Evolutionary conservation across 805 yeast species (phyloP).

Genomic region (Wickerhamiella alocasiicola): DNA sequence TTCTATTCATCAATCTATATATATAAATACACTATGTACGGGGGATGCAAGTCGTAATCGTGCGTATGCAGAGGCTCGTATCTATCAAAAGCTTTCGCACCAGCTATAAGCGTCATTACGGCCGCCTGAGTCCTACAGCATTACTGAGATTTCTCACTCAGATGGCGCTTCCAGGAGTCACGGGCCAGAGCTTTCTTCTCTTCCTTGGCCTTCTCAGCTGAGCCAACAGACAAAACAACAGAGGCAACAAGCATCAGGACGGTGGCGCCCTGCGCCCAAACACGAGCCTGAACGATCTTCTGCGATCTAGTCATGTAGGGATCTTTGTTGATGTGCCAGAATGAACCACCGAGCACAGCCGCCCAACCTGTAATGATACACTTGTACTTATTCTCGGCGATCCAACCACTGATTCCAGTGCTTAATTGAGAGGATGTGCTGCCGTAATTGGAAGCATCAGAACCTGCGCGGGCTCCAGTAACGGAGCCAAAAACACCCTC

Average conservation of each 20-base stretch:
- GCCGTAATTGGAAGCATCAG: not conserved
- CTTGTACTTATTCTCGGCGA: constrained; percentile 22
- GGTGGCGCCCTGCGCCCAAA: constrained; percentile 79
- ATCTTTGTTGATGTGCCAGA: constrained; percentile 63
- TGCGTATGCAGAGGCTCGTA: too few relatives aligned
- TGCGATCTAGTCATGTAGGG: constrained; percentile 62
- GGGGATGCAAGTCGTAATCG: too few relatives aligned
- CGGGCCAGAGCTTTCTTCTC: not conserved
- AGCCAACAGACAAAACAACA: constrained; percentile 16
- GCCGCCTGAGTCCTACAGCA: too few relatives aligned
- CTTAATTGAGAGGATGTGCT: not conserved
- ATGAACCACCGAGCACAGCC: constrained; percentile 58
- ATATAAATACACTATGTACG: too few relatives aligned
- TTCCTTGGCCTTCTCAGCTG: not conserved
- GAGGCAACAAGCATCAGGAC: constrained; percentile 52
- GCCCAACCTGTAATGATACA: constrained; percentile 74
- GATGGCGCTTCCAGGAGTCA: constrained; percentile 8
- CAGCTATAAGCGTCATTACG: too few relatives aligned
- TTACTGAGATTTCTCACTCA: not conserved
- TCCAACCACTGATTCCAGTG: constrained; percentile 5
- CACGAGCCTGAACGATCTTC: constrained; percentile 80
- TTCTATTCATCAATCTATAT: too few relatives aligned
- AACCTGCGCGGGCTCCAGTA: not conserved
- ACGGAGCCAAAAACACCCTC: not conserved
- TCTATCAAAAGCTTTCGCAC: too few relatives aligned